Percentiles rank a stretch among this genome's conserved stretches.
phyloP scores from a whole-genome alignment of 75 land plant genomes.

The Azolla pinnata region DNA sequence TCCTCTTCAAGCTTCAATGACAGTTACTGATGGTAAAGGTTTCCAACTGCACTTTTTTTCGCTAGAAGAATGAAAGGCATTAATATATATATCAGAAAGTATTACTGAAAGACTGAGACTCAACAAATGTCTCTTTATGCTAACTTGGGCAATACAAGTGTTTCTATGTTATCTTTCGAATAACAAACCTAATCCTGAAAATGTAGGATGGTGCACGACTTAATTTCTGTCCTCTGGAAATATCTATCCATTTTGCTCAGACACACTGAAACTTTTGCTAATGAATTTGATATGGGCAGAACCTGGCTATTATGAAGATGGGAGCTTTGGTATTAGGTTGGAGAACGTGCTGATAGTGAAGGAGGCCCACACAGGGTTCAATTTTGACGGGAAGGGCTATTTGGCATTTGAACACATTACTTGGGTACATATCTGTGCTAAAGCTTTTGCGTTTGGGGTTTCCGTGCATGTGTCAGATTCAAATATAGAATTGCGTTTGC shows the following conservation, averaged over 20 bases:
- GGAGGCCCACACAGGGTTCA: conserved; percentile 71
- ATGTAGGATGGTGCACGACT: no score
- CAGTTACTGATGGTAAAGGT: conserved; percentile 88
- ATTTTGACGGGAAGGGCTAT: conserved; percentile 94
- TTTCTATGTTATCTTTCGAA: no score
- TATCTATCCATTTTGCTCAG: no score
- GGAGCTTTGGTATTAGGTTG: conserved; percentile 88
- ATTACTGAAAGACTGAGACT: no score
- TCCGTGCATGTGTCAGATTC: neutral
- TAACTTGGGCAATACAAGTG: no score
- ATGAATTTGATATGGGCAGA: conserved; percentile 35
- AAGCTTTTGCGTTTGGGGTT: neutral
- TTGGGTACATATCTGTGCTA: conserved; percentile 49
- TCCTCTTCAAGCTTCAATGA: conserved; percentile 85
- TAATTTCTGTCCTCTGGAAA: no score
- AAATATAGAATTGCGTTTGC: neutral
- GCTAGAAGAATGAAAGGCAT: no score
- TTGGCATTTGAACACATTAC: conserved; percentile 88
- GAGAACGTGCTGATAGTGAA: conserved; percentile 92
- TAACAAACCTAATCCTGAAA: no score
- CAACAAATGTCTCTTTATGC: no score
- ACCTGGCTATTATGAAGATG: conserved; percentile 98
- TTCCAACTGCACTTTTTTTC: neutral
- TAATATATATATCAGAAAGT: no score
- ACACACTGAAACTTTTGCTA: no score